Percentiles rank a stretch among this genome's conserved stretches.
phyloP scores from a whole-genome alignment of 139 green algal genomes.

The Chlamydomonas sp. region DNA sequence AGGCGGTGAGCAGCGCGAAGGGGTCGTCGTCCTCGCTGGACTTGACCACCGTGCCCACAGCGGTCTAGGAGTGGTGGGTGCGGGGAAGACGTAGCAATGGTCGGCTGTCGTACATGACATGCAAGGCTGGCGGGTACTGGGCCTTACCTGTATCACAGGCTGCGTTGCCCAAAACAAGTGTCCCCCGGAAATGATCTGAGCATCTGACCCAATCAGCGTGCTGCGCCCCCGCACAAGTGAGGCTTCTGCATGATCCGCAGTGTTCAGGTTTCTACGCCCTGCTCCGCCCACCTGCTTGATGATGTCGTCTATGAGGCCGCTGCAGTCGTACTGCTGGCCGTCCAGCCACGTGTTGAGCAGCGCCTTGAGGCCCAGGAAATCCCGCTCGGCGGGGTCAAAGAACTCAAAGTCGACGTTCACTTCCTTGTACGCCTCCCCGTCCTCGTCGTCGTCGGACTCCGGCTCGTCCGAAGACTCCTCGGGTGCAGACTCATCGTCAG shows the following conservation, averaged over 20 bases:
- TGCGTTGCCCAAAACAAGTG: too few relatives aligned
- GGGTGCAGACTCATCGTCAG: constrained; percentile 24
- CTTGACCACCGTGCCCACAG: constrained; percentile 90
- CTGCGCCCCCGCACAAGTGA: too few relatives aligned
- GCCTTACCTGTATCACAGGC: neutral
- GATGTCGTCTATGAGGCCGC: constrained; percentile 80
- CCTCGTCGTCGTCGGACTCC: constrained; percentile 47
- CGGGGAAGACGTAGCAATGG: neutral
- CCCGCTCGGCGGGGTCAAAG: constrained; percentile 80
- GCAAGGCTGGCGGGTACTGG: neutral
- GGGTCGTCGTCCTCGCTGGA: constrained; percentile 82
- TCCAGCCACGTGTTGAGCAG: constrained; percentile 87
- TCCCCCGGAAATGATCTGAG: too few relatives aligned
- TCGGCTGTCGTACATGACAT: neutral
- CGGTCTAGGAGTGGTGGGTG: constrained; percentile 47
- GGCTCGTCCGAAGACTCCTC: neutral
- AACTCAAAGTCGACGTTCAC: constrained; percentile 92
- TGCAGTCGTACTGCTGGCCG: constrained; percentile 70
- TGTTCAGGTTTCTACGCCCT: neutral
- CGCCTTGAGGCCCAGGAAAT: constrained; percentile 89
- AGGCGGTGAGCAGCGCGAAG: constrained; percentile 80
- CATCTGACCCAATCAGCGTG: too few relatives aligned
- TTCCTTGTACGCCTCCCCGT: constrained; percentile 58
- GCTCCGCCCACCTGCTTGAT: constrained; percentile 65
- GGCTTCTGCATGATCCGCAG: too few relatives aligned